Evolutionary conservation across 495 filamentous ascomycete species (phyloP), one percentile per base, ranked within the genome.

Genomic region (Penicillium ucsense): DNA sequence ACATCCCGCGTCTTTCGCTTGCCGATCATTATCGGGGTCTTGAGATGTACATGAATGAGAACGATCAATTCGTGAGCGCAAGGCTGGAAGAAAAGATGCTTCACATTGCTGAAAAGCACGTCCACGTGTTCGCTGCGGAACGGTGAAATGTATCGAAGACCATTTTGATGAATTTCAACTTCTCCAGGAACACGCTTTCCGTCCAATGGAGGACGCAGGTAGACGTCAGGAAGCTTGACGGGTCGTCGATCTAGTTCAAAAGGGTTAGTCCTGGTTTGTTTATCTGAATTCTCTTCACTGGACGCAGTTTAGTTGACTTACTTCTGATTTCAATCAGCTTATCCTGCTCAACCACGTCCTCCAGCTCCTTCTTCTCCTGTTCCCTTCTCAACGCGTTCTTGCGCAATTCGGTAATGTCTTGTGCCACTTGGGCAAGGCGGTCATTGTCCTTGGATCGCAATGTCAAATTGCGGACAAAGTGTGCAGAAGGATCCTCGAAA

Each of bases 301-400:
- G 6, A 4, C 5, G 31, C 7, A 35, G 8, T 27, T 20, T 20
- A 20, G 20, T 20, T 33, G 4, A 68, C 80, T 69, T 73, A 89
- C 85, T 94, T 70, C 88, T 72, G 46, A 94, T 86, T 67, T 95
- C 89, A 53, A 90, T 67, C 12, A 99, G 80, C 70, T 97, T 97
- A 55, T 97, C 94, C 64, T 97, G 94, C 65, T 97, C 94, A 4
- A 99, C 89, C n/a, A 99, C 94, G 73, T 97, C 94, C 61, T 97
- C 94, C 84, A 99, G 82, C 54, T 99, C 90, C 65, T 99, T 99
- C 76, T 95, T 95, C 64, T 99, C 92, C 59, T 96, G 89, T 61
- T 97, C 94, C 51, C 84, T 82, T 57, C 94, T 87, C 34, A 87
- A 77, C 3, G 88, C 81, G 53, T 85, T 85, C 65, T 92, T 95